These are phyloP conservation scores for Mortierella sp. DNA, from an alignment of 371 early-diverging fungal species.

Conservation along the genomic window DNA sequence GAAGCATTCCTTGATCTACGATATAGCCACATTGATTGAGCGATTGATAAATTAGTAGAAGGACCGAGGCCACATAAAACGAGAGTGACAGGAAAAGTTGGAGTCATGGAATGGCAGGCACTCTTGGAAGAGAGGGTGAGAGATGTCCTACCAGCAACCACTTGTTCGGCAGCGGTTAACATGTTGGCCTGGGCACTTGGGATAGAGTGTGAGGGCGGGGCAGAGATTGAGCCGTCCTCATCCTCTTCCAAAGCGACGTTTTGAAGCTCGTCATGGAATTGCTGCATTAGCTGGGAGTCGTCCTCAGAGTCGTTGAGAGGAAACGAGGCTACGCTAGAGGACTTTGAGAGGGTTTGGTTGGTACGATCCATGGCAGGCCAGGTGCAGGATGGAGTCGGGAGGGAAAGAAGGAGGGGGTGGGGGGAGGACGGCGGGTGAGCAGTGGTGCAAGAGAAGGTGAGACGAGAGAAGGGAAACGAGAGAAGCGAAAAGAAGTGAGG, in stretches of 20 bases:
- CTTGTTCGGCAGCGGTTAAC: conserved; percentile 62
- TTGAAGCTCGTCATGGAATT: conserved; percentile 39
- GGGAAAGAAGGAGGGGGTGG: not conserved
- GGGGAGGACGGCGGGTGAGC: not conserved
- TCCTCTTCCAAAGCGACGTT: conserved; percentile 26
- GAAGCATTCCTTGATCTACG: conserved; percentile 61
- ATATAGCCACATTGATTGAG: too few relatives aligned
- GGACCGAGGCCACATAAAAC: too few relatives aligned
- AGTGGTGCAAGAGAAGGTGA: not conserved
- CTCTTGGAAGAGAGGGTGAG: not conserved
- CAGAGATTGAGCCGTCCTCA: conserved; percentile 10
- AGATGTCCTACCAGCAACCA: conserved; percentile 55
- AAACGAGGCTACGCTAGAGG: not conserved
- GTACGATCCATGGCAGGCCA: not conserved
- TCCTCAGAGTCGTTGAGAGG: conserved; percentile 9
- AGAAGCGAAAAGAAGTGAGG: not conserved
- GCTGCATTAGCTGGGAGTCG: conserved; percentile 27
- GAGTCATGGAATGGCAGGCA: too few relatives aligned
- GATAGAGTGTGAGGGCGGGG: conserved; percentile 14
- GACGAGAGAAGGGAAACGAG: not conserved
- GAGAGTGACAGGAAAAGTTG: too few relatives aligned
- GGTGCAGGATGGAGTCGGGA: not conserved
- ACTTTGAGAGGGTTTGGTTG: conserved; percentile 3
- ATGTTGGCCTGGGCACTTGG: conserved; percentile 55
- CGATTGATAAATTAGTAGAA: not conserved